Base-by-base conservation (phyloP, 176 grass and related monocot species). In the Poa pratensis region DNA sequence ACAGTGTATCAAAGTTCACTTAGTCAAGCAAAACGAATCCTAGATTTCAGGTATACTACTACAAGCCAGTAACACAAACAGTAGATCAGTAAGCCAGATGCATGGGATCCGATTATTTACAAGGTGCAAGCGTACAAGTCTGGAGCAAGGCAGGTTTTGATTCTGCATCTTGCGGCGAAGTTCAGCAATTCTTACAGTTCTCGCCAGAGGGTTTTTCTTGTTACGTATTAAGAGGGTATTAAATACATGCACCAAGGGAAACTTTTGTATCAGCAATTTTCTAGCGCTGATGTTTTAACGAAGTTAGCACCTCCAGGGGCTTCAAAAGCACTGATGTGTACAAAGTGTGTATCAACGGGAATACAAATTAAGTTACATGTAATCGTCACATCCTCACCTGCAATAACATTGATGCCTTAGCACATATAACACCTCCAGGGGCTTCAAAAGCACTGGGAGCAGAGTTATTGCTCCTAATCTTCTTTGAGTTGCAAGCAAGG, bases 351-450 rank as follows among this genome's bases (percentile, higher is more conserved):
- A 67, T 40, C 14, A 83, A 68, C 7, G 5, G 23, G 7, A 43
- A 78, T 24, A 20, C 13, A 49, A 84, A 86, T 42, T 19, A 76
- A 75, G 10, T 34, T 76, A 73, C 67, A 81, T 63, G 40, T 60
- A 76, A 79, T 42, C 11, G 50, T 9, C 50, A 45, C 26, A 50
- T 18, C 66, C 77, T 88, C 86, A 94, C 97, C 94, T 99, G 88
- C 67, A 99, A 90, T 69, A 99, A 74, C 97, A 99, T 96, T 57
- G 97, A 99, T 65, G 97, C 97, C 68, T 96, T 99, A 17, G 97
- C 97, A 86, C 97, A 99, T 61, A 99, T 92, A 59, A 99, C 86
- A 89, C 97, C 92, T 84, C 92, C 97, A 73, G 89, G 79, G 37
- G 77, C 51, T 63, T 69, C 82, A 80, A 98, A 93, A 67, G 87